Percentiles rank a stretch among this genome's conserved stretches.
phyloP scores from a whole-genome alignment of 1,284 basidiomycete genomes.

The Crepidotus sp. region DNA sequence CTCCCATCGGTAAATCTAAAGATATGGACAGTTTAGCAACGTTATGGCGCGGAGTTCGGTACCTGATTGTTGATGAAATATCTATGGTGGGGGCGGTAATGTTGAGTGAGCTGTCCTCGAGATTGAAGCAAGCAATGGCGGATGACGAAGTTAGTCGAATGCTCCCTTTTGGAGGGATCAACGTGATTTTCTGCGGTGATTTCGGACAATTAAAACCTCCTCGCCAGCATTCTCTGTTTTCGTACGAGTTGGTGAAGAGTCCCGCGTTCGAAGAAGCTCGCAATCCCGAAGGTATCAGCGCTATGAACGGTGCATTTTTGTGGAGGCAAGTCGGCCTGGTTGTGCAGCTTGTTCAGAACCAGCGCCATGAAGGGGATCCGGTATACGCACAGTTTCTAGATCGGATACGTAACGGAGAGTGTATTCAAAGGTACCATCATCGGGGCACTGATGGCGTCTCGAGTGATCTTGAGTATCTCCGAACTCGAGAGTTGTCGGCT shows the following conservation, averaged over 20 bases:
- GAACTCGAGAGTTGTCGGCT: background rate
- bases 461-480: background rate
- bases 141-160: background rate
- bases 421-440: background rate
- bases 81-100: background rate
- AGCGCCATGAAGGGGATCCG: background rate
- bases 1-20: background rate
- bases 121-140: background rate
- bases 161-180: background rate
- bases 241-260: background rate
- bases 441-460: background rate
- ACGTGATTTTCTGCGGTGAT: slow-evolving; percentile 1
- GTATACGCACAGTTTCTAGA: background rate
- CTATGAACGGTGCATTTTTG: background rate
- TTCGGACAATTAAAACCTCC: background rate
- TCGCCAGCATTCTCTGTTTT: background rate
- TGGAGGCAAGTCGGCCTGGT: background rate
- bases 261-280: too few species aligned
- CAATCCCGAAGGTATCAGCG: background rate
- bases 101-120: background rate
- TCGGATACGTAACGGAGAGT: background rate
- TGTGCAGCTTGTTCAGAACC: background rate
- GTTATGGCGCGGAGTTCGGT: background rate
- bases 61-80: slow-evolving; percentile 1
- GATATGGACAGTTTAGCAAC: background rate